Evolutionary conservation across 768 basidiomycete genomes (phyloP), one percentile per base, ranked within the genome.

Genomic region (Gyrodon lividus): DNA sequence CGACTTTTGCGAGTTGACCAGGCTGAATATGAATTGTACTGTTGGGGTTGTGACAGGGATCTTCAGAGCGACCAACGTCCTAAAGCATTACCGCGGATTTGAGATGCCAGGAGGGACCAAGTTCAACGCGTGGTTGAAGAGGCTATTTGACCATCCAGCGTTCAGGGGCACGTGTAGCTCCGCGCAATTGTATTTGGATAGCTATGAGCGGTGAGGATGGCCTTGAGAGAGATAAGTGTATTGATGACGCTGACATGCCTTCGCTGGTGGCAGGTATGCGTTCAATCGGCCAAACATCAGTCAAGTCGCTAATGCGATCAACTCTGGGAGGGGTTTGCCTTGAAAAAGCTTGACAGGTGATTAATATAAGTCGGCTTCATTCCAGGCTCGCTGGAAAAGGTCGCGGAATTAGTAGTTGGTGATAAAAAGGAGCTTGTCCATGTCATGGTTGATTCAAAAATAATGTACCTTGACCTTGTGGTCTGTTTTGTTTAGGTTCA

Each of bases 281-380:
- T 84, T 81, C 61, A 90, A 90, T 60, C 74, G 86, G 26, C 85
- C 87, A 3, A 85, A 88, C 61, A 88, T 87, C 4, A 87, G 86
- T 58, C 83, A 84, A 59, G 84, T 87, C 10, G 87, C 86, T 5
- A 82, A 80, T 56, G 87, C 87, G 4, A 89, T 89, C 58, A 89
- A 89, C 52, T 66, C 79, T 6, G 87, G 86, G 19, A 75, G 72
- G 45, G 76, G 72, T 0, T 67, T 89, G 26, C 87, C 87, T 47
- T n/a, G n/a, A n/a, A n/a, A n/a, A n/a, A n/a, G n/a, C n/a, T n/a
- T 89, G 70, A 83, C n/a, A 38, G 38, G 10, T 14, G 13, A 31
- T 3, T 3, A 13, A 12, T 14, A 31, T 14, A 12, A 14, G 34
- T 14, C 12, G 16, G n/a, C 3, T 35, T n/a, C 16, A n/a, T 35